Percentiles rank a stretch among this genome's conserved stretches.
Evolutionary conservation across 1,284 basidiomycete genomes (phyloP).

Genomic region (Pyrrhoderma lamaoense): DNA sequence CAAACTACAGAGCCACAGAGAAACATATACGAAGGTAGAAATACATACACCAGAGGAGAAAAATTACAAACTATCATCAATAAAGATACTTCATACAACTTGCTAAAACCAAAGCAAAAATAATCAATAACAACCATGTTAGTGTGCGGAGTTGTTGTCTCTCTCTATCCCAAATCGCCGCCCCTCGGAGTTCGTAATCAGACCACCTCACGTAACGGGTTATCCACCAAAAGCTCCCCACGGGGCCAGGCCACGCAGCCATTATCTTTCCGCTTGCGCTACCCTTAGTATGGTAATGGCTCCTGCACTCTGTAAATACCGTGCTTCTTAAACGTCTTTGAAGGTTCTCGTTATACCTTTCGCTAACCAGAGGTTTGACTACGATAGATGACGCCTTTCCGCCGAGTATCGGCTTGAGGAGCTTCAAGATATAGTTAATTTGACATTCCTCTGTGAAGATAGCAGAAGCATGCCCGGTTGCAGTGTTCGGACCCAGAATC

Average conservation of each 20-base stretch:
- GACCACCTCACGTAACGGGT: slow-evolving; percentile 25
- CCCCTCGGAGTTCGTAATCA: slow-evolving; percentile 24
- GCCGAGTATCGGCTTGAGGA: slow-evolving; percentile 27
- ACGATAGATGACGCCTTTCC: slow-evolving; percentile 24
- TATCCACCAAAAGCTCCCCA: slow-evolving; percentile 28
- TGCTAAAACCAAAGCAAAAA: too few relatives aligned
- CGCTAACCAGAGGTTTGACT: slow-evolving; percentile 23
- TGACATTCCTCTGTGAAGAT: slow-evolving; percentile 28
- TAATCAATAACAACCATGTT: too few relatives aligned
- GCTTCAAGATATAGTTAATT: slow-evolving; percentile 26
- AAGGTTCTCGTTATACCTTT: slow-evolving; percentile 25
- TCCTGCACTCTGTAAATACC: slow-evolving; percentile 24
- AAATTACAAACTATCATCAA: too few relatives aligned
- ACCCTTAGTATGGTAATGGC: slow-evolving; percentile 23
- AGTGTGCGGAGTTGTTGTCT: neutral
- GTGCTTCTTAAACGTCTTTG: slow-evolving; percentile 22
- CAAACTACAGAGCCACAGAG: too few relatives aligned
- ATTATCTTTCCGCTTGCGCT: slow-evolving; percentile 20
- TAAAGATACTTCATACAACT: too few relatives aligned
- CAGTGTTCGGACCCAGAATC: slow-evolving; percentile 27
- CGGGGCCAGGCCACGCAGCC: slow-evolving; percentile 25
- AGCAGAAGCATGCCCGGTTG: slow-evolving; percentile 27
- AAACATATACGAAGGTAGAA: too few relatives aligned
- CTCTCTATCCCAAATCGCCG: slow-evolving; percentile 24
- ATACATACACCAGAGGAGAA: too few relatives aligned